Evolutionary conservation across 1,139 yeast genomes (phyloP), one percentile per base, ranked within the genome.

Genomic region (Taiozyma sp.): DNA sequence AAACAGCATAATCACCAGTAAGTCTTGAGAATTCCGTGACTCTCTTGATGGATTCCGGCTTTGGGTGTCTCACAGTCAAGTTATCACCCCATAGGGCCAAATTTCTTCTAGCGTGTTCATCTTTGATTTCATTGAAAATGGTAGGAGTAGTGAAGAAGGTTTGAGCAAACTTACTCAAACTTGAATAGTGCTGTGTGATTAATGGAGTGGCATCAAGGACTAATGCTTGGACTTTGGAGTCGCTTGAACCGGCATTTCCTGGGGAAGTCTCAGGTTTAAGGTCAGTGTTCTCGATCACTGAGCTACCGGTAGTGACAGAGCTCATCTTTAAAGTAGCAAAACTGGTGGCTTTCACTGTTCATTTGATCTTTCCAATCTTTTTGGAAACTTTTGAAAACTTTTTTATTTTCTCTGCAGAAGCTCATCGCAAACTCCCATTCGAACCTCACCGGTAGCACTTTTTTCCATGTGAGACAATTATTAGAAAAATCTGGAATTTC

Each of bases 201-300:
- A 93, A 73, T 12, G 99, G 99, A 51, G 96, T 96, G 8, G 98
- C 97, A 76, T 93, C 99, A 58, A 93, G 76, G 16, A 93, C 86
- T 52, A 93, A 72, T 2, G 84, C 72, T 53, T 76, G 73, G 38
- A 83, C 81, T 49, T 68, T 68, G 6, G 59, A 54, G 16, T 51
- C 59, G 10, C 14, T 44, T 32, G 30, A 19, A 38, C 6, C 24
- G 6, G 24, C 14, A 8, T 12, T 19, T 19, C 19, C 40, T 2
- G 40, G 7, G 2, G 40, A 3, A 19, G 19, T 23, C 14, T 38
- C 40, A 9, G 40, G 14, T 38, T 38, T 19, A 12, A 38, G 6
- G 13, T 38, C 24, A 10, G 14, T 4, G 24, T 38, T 38, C 40
- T 38, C 14, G 14, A 14, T 14, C 8, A 12, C 40, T 3, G 40